Evolutionary conservation across 192 early-diverging fungal species (phyloP), one percentile per base, ranked within the genome.

Genomic region (Linnemannia exigua): DNA sequence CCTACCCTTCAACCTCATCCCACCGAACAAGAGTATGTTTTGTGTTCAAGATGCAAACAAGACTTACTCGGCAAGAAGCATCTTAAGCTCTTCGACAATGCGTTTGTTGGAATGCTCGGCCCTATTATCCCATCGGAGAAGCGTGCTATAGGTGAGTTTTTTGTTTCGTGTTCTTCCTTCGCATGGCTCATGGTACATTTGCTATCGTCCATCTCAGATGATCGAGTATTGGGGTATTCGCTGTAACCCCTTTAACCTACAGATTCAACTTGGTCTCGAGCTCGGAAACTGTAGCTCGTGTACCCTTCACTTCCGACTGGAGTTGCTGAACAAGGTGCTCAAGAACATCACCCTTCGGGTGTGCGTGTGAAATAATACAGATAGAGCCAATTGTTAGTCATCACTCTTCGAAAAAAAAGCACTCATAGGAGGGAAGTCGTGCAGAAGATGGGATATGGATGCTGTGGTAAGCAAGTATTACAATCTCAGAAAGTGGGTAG

Each of bases 71-170:
- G 84, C 75, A 37, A 86, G 78, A 22, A 86, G 66, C 70, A 61
- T 76, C 50, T 80, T 72, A 33, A 86, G 78, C 70, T 86, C 84
- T 54, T 86, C 84, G 31, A 86, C 70, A 47, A 86, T 86, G 52
- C 47, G 63, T 31, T 70, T 63, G 66, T 72, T 79, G 35, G 78
- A 80, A 58, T 79, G 48, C 66, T 86, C 84, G 72, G 84, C 84
- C 50, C 84, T 86, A 71, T 50, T 36, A 47, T 25, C 41, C 41
- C 61, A 58, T 35, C 50, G 52, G n/a, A 28, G 41, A 35, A 63
- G 36, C 20, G n/a, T 54, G 74, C 41, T 25, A 61, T 37, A 63
- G 36, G 58, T 66, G 22, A 36, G 61, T 33, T 50, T 44, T 48
- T 8, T 6, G 0, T 71, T 38, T n/a, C n/a, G 14, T 36, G 8